These are phyloP conservation scores for Metahyphopichia silvanorum DNA, from an alignment of 805 yeast species.

Conservation along the genomic window DNA sequence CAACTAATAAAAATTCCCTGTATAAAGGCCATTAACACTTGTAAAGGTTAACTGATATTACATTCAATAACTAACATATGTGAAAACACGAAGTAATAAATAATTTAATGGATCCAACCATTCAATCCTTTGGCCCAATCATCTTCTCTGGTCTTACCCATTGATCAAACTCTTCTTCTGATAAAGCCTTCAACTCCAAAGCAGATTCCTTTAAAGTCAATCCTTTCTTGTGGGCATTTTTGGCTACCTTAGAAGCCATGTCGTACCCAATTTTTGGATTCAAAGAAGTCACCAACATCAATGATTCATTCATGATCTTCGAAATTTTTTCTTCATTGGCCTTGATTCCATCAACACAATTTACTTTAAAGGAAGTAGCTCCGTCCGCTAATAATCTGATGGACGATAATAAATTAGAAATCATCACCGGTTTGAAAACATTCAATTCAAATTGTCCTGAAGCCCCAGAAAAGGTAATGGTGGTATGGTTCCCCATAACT, in stretches of 20 bases:
- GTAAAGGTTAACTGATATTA: no score
- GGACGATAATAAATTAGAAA: slow-evolving; percentile 32
- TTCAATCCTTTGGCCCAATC: slow-evolving; percentile 32
- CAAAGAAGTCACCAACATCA: slow-evolving; percentile 40
- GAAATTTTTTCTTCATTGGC: slow-evolving; percentile 36
- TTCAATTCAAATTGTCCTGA: slow-evolving; percentile 40
- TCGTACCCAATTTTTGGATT: slow-evolving; percentile 41
- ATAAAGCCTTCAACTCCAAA: slow-evolving; percentile 32
- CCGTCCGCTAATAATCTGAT: slow-evolving; percentile 35
- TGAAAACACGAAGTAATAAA: no score
- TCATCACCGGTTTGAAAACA: slow-evolving; percentile 40
- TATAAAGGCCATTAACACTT: no score
- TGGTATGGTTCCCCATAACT: slow-evolving; percentile 37
- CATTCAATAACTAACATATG: no score
- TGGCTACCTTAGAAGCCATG: slow-evolving; percentile 38
- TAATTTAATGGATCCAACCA: no score
- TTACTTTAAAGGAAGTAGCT: slow-evolving; percentile 28
- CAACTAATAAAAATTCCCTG: no score
- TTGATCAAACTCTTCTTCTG: slow-evolving; percentile 31
- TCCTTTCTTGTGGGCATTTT: slow-evolving; percentile 40
- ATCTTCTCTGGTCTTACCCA: slow-evolving; percentile 41
- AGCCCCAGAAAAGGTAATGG: slow-evolving; percentile 38
- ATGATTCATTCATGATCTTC: slow-evolving; percentile 34
- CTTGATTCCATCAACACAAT: slow-evolving; percentile 37
- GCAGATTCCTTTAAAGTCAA: slow-evolving; percentile 35